A percentile compares a stretch with the other conserved stretches of the same genome.
Conservation (phyloP, 441 rosid genomes). For the Adansonia rubrostipa region DNA sequence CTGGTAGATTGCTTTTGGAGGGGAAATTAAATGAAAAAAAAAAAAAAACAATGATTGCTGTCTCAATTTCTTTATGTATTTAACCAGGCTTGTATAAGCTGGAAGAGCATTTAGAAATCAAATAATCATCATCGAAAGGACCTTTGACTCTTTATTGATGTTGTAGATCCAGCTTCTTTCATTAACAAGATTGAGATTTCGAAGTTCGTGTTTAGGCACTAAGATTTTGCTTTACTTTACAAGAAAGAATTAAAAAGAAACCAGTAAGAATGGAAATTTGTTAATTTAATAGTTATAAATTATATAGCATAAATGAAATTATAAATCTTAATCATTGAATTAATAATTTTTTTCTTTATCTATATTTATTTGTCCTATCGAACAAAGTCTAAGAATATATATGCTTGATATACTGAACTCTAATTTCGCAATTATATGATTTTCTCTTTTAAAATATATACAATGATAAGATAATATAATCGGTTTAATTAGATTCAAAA, state of each 20-base stretch:
- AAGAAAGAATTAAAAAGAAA: no score
- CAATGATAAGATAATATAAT: no score
- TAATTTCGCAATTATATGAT: background rate
- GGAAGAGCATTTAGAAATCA: background rate
- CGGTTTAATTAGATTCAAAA: background rate
- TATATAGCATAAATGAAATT: no score
- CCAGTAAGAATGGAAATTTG: no score
- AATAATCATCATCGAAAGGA: background rate
- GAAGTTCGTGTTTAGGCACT: background rate
- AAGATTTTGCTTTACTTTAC: background rate
- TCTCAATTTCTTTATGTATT: background rate
- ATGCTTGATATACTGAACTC: no score
- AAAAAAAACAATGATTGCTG: background rate
- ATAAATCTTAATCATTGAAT: no score
- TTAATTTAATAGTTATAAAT: no score
- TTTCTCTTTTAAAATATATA: background rate
- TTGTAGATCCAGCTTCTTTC: background rate
- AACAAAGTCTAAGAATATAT: no score
- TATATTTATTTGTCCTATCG: no score
- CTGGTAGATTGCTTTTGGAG: background rate
- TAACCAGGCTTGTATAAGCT: background rate
- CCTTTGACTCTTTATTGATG: background rate
- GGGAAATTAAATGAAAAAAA: background rate
- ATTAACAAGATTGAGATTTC: background rate
- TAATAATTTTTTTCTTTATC: no score